Conservation (phyloP, 176 grass and related monocot species). For the Juncus effusus region DNA sequence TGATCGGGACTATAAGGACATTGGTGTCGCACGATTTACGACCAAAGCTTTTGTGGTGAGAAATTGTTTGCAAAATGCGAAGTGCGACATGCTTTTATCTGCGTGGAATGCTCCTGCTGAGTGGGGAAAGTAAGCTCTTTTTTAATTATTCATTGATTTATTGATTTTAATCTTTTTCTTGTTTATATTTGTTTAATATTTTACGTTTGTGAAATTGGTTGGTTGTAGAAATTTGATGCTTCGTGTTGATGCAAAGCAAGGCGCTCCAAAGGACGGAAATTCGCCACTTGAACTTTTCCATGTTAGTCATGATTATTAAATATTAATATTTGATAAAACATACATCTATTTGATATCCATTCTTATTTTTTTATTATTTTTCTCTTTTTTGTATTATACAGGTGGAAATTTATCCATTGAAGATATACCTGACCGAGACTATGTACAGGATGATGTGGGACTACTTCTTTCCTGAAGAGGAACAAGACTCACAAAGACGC, state of each 20-base stretch:
- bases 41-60: conserved; percentile 92
- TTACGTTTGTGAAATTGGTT: conserved; percentile 4
- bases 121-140: conserved; percentile 70
- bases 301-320: conserved; percentile 29
- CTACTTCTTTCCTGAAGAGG: conserved; percentile 98
- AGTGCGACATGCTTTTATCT: conserved; percentile 91
- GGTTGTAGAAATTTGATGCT: conserved; percentile 80
- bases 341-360: background rate
- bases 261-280: conserved; percentile 95
- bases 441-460: conserved; percentile 99
- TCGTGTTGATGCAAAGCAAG: conserved; percentile 91
- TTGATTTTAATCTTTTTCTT: background rate
- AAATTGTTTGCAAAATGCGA: conserved; percentile 84
- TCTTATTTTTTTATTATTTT: conserved; percentile 29
- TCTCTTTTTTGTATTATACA: conserved; percentile 43
- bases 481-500: conserved; percentile 90
- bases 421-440: conserved; percentile 90
- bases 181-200: background rate
- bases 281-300: conserved; percentile 92
- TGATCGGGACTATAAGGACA: conserved; percentile 98
- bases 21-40: conserved; percentile 83
- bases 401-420: conserved; percentile 95
- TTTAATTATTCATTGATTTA: conserved; percentile 14
- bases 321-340: background rate
- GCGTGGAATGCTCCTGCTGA: conserved; percentile 92